Evolutionary conservation across 257 asterid species (phyloP).

Genomic region (Cynanchum wilfordii): DNA sequence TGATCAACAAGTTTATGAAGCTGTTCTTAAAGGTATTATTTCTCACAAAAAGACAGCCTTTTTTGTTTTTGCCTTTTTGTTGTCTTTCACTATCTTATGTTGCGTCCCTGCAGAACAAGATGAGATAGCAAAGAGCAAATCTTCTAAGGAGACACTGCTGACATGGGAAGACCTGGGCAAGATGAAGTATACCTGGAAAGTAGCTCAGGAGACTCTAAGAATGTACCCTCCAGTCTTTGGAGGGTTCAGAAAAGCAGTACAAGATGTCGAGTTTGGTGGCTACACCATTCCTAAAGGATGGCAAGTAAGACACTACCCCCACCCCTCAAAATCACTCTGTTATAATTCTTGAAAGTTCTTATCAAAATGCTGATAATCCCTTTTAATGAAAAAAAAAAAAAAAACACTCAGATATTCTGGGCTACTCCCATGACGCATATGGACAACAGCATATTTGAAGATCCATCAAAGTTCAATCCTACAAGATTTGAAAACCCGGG

Average conservation of each 20-base stretch:
- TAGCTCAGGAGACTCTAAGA: slow-evolving; percentile 64
- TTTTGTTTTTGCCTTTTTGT: too few relatives aligned
- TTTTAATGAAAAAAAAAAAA: not conserved
- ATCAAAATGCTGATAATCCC: not conserved
- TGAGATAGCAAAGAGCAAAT: slow-evolving; percentile 38
- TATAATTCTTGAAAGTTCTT: not conserved
- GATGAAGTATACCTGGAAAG: slow-evolving; percentile 77
- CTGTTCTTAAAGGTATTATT: slow-evolving; percentile 52
- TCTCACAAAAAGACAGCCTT: too few relatives aligned
- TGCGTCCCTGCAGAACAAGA: slow-evolving; percentile 47
- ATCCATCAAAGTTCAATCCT: slow-evolving; percentile 56
- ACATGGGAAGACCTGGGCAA: slow-evolving; percentile 71
- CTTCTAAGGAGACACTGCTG: slow-evolving; percentile 32
- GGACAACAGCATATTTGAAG: slow-evolving; percentile 48
- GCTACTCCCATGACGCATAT: slow-evolving; percentile 60
- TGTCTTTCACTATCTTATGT: not conserved
- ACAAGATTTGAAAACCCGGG: slow-evolving; percentile 43
- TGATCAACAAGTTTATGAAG: slow-evolving; percentile 34
- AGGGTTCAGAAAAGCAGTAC: slow-evolving; percentile 52
- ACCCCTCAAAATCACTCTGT: not conserved
- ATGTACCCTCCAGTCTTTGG: slow-evolving; percentile 57
- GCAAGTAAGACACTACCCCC: slow-evolving; percentile 43
- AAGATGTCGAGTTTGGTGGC: slow-evolving; percentile 54
- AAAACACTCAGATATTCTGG: slow-evolving; percentile 46
- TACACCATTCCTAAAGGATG: slow-evolving; percentile 72